Conservation (phyloP, 345 rosid genomes). For the Heritiera littoralis region DNA sequence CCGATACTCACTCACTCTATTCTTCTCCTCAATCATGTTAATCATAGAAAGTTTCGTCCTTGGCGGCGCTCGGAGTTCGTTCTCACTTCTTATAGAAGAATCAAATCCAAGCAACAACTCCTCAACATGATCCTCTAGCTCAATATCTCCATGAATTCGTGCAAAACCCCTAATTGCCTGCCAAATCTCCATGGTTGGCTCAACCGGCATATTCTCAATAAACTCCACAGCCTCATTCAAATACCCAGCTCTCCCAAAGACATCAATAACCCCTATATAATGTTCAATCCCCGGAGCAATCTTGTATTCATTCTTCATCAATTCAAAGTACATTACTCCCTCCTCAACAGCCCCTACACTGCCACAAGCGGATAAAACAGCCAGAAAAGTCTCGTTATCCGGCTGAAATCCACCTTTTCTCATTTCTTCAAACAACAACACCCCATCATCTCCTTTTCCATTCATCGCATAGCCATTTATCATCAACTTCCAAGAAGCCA, state of each 20-base stretch:
- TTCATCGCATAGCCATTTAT: constrained; percentile 45
- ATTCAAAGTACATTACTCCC: not conserved
- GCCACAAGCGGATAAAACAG: not conserved
- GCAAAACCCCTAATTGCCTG: constrained; percentile 38
- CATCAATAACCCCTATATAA: constrained; percentile 40
- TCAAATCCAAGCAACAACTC: constrained; percentile 40
- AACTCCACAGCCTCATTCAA: constrained; percentile 55
- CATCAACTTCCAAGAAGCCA: constrained; percentile 47
- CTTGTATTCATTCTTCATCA: constrained; percentile 41
- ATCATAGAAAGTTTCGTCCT: constrained; percentile 39
- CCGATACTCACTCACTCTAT: constrained; percentile 39
- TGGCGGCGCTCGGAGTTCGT: constrained; percentile 32
- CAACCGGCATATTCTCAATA: constrained; percentile 47
- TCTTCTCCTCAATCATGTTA: constrained; percentile 61
- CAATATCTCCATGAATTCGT: constrained; percentile 54
- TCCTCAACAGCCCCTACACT: too few relatives aligned
- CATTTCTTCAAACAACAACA: constrained; percentile 50
- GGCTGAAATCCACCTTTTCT: constrained; percentile 32
- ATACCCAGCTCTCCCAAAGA: constrained; percentile 45
- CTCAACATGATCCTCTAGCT: constrained; percentile 45
- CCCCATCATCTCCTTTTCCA: constrained; percentile 44
- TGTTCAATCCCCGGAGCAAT: constrained; percentile 44
- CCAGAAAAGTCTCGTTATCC: constrained; percentile 35
- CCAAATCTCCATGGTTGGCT: constrained; percentile 44
- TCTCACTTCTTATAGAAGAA: constrained; percentile 30